A percentile compares a stretch with the other conserved stretches of the same genome.
Evolutionary conservation across 768 basidiomycete genomes (phyloP).

Genomic region (Boletellus ananas): DNA sequence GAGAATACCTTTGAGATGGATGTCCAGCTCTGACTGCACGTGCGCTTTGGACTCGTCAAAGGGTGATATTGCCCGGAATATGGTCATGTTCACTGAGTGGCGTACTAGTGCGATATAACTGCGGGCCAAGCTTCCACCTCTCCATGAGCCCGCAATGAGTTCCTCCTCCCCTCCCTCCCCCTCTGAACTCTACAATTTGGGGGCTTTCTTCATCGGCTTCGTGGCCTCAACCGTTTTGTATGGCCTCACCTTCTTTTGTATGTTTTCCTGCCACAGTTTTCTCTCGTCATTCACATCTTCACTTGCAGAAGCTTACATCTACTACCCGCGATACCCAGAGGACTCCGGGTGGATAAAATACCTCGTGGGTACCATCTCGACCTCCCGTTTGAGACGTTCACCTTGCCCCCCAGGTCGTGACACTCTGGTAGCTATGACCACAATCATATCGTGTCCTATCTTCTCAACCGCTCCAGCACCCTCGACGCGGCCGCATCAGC

Average conservation of each 20-base stretch:
- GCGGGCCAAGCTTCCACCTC: neutral
- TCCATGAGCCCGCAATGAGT: slow-evolving; percentile 13
- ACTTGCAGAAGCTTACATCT: slow-evolving; percentile 26
- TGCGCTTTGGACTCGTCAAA: too few species aligned
- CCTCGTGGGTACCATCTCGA: slow-evolving; percentile 11
- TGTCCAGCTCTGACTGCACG: too few species aligned
- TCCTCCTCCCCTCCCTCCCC: slow-evolving; percentile 7
- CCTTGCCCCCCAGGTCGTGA: slow-evolving; percentile 15
- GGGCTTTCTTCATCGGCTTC: slow-evolving; percentile 27
- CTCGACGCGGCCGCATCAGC: slow-evolving; percentile 26
- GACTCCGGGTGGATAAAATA: slow-evolving; percentile 17
- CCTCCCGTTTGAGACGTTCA: neutral
- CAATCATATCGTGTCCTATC: neutral
- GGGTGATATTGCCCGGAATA: too few species aligned
- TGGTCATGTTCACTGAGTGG: too few species aligned
- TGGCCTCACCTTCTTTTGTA: slow-evolving; percentile 34
- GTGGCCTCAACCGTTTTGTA: slow-evolving; percentile 25
- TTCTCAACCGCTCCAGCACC: slow-evolving; percentile 6
- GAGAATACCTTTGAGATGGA: too few species aligned
- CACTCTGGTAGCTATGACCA: slow-evolving; percentile 15
- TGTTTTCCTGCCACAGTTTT: neutral
- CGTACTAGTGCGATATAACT: too few species aligned
- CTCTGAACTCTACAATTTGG: slow-evolving; percentile 24
- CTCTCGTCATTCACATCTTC: neutral
- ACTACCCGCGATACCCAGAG: slow-evolving; percentile 26